Percentiles rank a stretch among this genome's conserved stretches.
These are phyloP conservation scores for Persicaria tinctoria DNA, from an alignment of 148 eudicot species.

Conservation along the genomic window DNA sequence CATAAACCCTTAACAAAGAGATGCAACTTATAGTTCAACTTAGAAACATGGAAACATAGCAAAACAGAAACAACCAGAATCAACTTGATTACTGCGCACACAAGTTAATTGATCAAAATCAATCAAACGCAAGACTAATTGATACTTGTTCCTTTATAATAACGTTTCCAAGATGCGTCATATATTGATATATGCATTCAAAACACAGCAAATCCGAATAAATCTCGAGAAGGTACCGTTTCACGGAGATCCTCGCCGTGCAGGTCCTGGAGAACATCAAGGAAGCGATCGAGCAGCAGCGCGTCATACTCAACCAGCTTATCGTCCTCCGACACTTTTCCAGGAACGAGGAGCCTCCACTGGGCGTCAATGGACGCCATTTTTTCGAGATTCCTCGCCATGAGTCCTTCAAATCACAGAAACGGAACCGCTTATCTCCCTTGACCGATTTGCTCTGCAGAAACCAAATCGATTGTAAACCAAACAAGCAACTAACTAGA, in stretches of 20 bases:
- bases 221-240: constrained; percentile 35
- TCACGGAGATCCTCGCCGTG: constrained; percentile 73
- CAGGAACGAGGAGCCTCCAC: constrained; percentile 60
- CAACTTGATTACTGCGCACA: neutral
- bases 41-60: neutral
- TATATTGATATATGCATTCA: neutral
- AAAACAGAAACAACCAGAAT: neutral
- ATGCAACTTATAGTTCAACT: neutral
- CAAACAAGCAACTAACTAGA: neutral
- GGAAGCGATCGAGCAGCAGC: constrained; percentile 64
- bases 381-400: constrained; percentile 54
- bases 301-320: constrained; percentile 82
- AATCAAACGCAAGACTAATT: neutral
- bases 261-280: constrained; percentile 72
- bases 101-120: neutral
- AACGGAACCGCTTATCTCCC: neutral
- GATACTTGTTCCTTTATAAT: neutral
- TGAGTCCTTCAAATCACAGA: constrained; percentile 8
- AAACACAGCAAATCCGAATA: neutral
- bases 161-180: neutral
- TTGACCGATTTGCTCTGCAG: neutral
- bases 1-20: neutral
- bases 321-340: constrained; percentile 71
- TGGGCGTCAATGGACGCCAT: constrained; percentile 77
- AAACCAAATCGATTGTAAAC: neutral